These are phyloP conservation scores for Hemisphaericaspora nanyangensis DNA, from an alignment of 805 yeast genomes.

Conservation along the genomic window DNA sequence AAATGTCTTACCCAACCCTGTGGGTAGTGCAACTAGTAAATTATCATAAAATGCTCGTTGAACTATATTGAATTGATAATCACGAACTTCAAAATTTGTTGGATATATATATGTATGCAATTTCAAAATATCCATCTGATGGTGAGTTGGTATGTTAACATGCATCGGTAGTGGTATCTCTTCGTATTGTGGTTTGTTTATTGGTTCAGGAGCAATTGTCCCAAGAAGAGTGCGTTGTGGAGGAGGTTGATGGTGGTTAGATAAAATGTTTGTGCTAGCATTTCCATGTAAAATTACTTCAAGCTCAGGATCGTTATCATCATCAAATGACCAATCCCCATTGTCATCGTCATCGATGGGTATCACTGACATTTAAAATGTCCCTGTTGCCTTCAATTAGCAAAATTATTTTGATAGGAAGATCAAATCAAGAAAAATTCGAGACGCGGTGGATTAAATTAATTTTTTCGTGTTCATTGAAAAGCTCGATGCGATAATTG, in stretches of 20 bases:
- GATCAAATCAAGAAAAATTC: too few relatives aligned
- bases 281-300: background rate
- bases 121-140: slow-evolving; percentile 18
- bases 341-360: slow-evolving; percentile 7
- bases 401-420: too few relatives aligned
- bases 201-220: background rate
- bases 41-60: slow-evolving; percentile 68
- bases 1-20: slow-evolving; percentile 96
- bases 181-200: slow-evolving; percentile 1
- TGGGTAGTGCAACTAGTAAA: slow-evolving; percentile 85
- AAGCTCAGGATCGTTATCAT: slow-evolving; percentile 12
- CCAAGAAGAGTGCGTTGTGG: slow-evolving; percentile 1
- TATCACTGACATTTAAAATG: slow-evolving; percentile 5
- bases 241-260: background rate
- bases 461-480: too few relatives aligned
- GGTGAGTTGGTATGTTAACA: slow-evolving; percentile 20
- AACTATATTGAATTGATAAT: slow-evolving; percentile 83
- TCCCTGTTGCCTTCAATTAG: too few relatives aligned
- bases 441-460: too few relatives aligned
- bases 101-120: slow-evolving; percentile 67
- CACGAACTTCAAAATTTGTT: slow-evolving; percentile 76
- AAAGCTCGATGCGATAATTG: too few relatives aligned
- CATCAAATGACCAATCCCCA: slow-evolving; percentile 13
- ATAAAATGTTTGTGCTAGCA: background rate
- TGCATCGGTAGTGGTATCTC: slow-evolving; percentile 5